Percentiles rank a stretch among this genome's conserved stretches.
Conservation (phyloP, 2,329 filamentous ascomycete genomes). For the Westerdykella aurantiaca region DNA sequence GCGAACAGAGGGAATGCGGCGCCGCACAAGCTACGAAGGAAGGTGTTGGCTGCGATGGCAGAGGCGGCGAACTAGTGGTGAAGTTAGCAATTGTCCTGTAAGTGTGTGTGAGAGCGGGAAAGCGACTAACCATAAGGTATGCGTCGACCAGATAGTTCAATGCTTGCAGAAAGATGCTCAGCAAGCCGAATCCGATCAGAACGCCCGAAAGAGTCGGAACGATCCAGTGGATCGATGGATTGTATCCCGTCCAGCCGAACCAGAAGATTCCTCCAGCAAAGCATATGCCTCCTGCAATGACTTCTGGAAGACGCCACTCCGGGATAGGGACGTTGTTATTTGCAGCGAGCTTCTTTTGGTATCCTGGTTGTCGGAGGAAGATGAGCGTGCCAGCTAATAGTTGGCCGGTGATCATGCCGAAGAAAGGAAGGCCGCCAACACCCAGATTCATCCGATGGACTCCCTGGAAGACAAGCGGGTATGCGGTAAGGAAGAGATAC, state of each 20-base stretch:
- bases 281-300: constrained; percentile 48
- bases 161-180: constrained; percentile 54
- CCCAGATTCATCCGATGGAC: constrained; percentile 68
- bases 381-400: constrained; percentile 62
- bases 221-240: constrained; percentile 39
- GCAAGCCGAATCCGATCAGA: constrained; percentile 52
- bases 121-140: constrained; percentile 46
- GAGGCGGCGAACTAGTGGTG: constrained; percentile 43
- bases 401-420: constrained; percentile 75
- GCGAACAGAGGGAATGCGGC: constrained; percentile 52
- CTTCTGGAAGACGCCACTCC: constrained; percentile 53
- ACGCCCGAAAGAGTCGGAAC: constrained; percentile 43
- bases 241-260: constrained; percentile 43
- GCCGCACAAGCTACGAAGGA: constrained; percentile 47
- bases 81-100: constrained; percentile 6
- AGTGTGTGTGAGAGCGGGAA: not conserved
- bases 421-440: constrained; percentile 71
- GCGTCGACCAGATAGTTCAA: constrained; percentile 58
- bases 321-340: constrained; percentile 49
- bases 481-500: constrained; percentile 81
- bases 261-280: constrained; percentile 38
- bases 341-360: constrained; percentile 49
- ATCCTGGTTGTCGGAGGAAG: constrained; percentile 59
- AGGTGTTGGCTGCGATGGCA: constrained; percentile 53
- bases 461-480: constrained; percentile 69